Evolutionary conservation across 495 filamentous ascomycete genomes (phyloP).

Genomic region (Hypoxylon trugodes): DNA sequence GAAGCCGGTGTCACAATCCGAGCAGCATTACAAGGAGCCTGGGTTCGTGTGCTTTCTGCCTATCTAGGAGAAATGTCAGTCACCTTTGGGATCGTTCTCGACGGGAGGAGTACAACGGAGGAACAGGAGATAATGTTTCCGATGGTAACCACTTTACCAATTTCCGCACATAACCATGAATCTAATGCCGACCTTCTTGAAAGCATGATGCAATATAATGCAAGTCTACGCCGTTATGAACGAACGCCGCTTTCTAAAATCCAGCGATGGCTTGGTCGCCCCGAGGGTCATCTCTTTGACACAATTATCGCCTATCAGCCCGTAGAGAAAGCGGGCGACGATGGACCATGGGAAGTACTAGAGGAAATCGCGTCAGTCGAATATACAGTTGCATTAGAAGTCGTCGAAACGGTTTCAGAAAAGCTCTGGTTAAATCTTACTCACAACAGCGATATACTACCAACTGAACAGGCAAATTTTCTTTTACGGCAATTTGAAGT

Average conservation of each 20-base stretch:
- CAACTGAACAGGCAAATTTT: constrained; percentile 66
- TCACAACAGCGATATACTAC: constrained; percentile 66
- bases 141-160: constrained; percentile 76
- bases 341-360: constrained; percentile 40
- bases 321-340: not conserved
- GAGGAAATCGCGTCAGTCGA: constrained; percentile 55
- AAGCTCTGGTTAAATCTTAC: constrained; percentile 66
- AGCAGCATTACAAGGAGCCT: constrained; percentile 75
- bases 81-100: constrained; percentile 77
- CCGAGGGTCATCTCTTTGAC: constrained; percentile 73
- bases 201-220: constrained; percentile 68
- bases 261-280: constrained; percentile 68
- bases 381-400: constrained; percentile 76
- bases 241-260: constrained; percentile 72
- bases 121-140: constrained; percentile 69
- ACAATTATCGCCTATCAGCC: constrained; percentile 79
- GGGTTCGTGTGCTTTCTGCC: constrained; percentile 72
- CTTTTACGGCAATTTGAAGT: constrained; percentile 70
- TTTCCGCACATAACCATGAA: constrained; percentile 57
- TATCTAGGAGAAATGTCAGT: constrained; percentile 75
- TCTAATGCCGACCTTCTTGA: constrained; percentile 64
- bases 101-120: constrained; percentile 67
- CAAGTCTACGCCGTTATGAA: constrained; percentile 69
- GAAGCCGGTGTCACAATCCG: constrained; percentile 70
- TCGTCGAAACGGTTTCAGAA: constrained; percentile 60